Percentiles rank a stretch among this genome's conserved stretches.
Conservation (phyloP, 805 yeast genomes). For the Zygosaccharomyces bailii region DNA sequence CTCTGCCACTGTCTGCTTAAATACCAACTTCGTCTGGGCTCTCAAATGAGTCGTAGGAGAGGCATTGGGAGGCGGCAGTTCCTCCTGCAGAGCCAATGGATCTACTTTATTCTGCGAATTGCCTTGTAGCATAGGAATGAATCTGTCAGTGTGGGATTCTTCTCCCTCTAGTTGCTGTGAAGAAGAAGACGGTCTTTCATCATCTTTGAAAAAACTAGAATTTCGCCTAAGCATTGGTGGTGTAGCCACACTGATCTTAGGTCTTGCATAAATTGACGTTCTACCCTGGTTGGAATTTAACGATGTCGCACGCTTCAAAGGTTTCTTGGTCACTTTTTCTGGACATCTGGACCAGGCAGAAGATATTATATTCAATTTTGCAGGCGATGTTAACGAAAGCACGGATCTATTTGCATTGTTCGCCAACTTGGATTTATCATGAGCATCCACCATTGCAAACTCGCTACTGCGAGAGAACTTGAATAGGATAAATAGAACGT, state of each 20-base stretch:
- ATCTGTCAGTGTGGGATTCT: slow-evolving; percentile 47
- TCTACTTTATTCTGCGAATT: slow-evolving; percentile 38
- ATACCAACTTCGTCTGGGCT: slow-evolving; percentile 45
- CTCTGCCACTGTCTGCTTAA: slow-evolving; percentile 81
- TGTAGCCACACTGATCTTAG: slow-evolving; percentile 27
- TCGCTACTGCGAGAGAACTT: slow-evolving; percentile 3
- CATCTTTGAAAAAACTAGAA: slow-evolving; percentile 34
- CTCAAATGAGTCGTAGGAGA: slow-evolving; percentile 44
- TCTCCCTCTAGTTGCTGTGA: slow-evolving; percentile 17
- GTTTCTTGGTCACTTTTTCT: slow-evolving; percentile 24
- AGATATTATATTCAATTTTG: slow-evolving; percentile 44
- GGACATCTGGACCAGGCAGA: slow-evolving; percentile 26
- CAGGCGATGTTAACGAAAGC: slow-evolving; percentile 43
- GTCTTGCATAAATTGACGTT: slow-evolving; percentile 20
- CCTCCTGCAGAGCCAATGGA: slow-evolving; percentile 35
- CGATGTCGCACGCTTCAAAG: slow-evolving; percentile 26
- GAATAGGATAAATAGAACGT: too few relatives aligned
- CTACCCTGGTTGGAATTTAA: slow-evolving; percentile 20
- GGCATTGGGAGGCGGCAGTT: slow-evolving; percentile 45
- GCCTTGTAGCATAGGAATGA: slow-evolving; percentile 55
- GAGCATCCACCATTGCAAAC: slow-evolving; percentile 11
- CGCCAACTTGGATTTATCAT: slow-evolving; percentile 17
- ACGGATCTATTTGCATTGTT: slow-evolving; percentile 35
- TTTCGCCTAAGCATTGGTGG: slow-evolving; percentile 34
- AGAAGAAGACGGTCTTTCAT: slow-evolving; percentile 20